These are phyloP conservation scores for Coemansia sp. DNA, from an alignment of 192 early-diverging fungal genomes.

Conservation along the genomic window DNA sequence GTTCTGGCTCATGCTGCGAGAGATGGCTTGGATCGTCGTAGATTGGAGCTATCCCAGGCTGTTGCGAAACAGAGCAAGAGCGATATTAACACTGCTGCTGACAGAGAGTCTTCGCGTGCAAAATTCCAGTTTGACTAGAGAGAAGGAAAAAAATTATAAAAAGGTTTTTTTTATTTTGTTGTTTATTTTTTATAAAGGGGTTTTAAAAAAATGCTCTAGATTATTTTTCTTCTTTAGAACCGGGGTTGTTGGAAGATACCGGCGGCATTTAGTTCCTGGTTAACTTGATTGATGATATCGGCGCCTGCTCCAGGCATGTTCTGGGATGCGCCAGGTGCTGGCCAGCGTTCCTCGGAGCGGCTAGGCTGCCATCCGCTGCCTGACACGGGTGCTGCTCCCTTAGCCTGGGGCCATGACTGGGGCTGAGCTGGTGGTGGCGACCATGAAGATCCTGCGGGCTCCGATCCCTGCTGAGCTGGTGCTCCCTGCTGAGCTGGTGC, in stretches of 20 bases:
- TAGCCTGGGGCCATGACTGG: neutral
- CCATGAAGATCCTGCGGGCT: neutral
- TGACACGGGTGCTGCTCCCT: conserved; percentile 1
- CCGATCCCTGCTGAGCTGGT: neutral
- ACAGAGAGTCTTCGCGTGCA: neutral
- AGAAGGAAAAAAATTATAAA: neutral
- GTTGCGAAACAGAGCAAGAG: conserved; percentile 1
- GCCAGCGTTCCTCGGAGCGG: neutral
- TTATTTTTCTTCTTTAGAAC: neutral
- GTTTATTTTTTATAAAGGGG: neutral
- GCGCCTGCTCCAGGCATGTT: neutral
- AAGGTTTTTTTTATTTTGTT: neutral
- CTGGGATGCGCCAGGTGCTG: neutral
- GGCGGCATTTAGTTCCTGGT: conserved; percentile 16
- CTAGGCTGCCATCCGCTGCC: neutral
- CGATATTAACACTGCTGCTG: conserved; percentile 6
- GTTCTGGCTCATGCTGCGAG: conserved; percentile 69
- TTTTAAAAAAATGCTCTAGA: too few species aligned
- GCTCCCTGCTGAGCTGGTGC: neutral
- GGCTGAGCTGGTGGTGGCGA: neutral
- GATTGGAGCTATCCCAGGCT: conserved; percentile 4
- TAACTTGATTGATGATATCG: conserved; percentile 24
- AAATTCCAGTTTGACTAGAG: conserved; percentile 8
- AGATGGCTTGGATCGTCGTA: conserved; percentile 58
- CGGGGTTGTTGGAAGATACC: conserved; percentile 26